Evolutionary conservation across 805 yeast genomes (phyloP).

Genomic region (Metschnikowia proteae): DNA sequence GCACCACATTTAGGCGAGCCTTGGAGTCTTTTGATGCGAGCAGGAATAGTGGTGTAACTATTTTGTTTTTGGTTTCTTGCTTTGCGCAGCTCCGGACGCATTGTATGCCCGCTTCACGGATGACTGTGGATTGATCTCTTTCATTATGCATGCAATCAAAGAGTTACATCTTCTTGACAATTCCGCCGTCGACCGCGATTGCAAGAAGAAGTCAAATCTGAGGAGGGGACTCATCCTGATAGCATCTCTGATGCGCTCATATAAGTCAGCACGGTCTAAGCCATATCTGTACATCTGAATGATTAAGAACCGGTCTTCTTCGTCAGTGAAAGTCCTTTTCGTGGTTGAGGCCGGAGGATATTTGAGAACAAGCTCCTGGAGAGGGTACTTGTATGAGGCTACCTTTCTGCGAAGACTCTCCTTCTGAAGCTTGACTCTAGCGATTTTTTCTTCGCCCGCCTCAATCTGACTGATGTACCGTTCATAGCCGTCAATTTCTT

Average conservation of each 20-base stretch:
- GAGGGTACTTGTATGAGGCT: slow-evolving; percentile 65
- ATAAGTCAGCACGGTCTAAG: slow-evolving; percentile 70
- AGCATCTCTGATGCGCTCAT: slow-evolving; percentile 72
- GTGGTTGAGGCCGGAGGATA: slow-evolving; percentile 68
- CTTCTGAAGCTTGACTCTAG: slow-evolving; percentile 62
- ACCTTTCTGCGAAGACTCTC: slow-evolving; percentile 77
- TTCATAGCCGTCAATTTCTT: slow-evolving; percentile 86
- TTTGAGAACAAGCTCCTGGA: slow-evolving; percentile 69
- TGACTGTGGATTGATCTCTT: slow-evolving; percentile 43
- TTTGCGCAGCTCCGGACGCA: neutral
- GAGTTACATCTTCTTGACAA: slow-evolving; percentile 79
- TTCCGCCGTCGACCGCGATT: slow-evolving; percentile 74
- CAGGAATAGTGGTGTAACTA: neutral
- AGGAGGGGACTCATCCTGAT: slow-evolving; percentile 73
- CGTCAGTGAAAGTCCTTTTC: slow-evolving; percentile 69
- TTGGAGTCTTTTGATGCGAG: neutral
- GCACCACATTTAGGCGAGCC: neutral
- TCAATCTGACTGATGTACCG: slow-evolving; percentile 77
- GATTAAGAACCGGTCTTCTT: slow-evolving; percentile 84
- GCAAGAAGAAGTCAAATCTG: slow-evolving; percentile 83
- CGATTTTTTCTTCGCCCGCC: slow-evolving; percentile 80
- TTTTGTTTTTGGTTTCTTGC: slow-evolving; percentile 2
- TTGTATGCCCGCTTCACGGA: neutral
- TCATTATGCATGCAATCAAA: slow-evolving; percentile 66
- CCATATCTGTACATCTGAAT: slow-evolving; percentile 80